phyloP scores from a whole-genome alignment of 805 yeast species.

The Debaryomyces castellii region DNA sequence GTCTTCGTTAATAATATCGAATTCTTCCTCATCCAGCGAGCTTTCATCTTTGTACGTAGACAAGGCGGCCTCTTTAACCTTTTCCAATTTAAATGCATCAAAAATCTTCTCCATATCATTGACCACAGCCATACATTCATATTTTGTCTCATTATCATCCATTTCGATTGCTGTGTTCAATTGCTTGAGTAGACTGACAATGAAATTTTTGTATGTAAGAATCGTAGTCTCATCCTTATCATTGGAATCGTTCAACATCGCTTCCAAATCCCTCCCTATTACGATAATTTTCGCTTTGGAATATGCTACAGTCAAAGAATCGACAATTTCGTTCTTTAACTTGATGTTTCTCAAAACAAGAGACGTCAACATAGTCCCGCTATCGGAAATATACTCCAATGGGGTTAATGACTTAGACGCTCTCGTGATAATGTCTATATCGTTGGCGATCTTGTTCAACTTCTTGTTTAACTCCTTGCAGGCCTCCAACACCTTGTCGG shows the following conservation, averaged over 20 bases:
- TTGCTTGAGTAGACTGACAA: conserved; percentile 56
- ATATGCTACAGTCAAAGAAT: conserved; percentile 56
- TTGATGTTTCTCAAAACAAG: conserved; percentile 45
- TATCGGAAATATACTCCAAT: conserved; percentile 50
- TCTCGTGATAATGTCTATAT: conserved; percentile 47
- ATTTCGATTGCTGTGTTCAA: conserved; percentile 52
- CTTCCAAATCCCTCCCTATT: conserved; percentile 62
- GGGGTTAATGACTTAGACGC: conserved; percentile 43
- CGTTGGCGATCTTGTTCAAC: conserved; percentile 41
- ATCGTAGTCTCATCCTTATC: conserved; percentile 28
- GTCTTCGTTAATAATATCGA: not conserved
- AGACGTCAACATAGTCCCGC: conserved; percentile 49
- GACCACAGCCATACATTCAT: conserved; percentile 67
- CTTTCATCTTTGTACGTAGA: conserved; percentile 1
- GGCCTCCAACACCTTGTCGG: conserved; percentile 51
- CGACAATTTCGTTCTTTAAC: conserved; percentile 50
- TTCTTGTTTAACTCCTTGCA: conserved; percentile 49
- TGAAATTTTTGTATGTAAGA: conserved; percentile 54
- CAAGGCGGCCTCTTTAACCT: conserved; percentile 18
- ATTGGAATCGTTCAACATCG: conserved; percentile 37
- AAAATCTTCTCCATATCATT: conserved; percentile 75
- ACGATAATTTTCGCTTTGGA: conserved; percentile 64
- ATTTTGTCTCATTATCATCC: conserved; percentile 56
- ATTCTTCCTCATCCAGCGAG: conserved; percentile 3
- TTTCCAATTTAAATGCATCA: conserved; percentile 47